Conservation (phyloP, 257 asterid species). For the Prunella vulgaris region DNA sequence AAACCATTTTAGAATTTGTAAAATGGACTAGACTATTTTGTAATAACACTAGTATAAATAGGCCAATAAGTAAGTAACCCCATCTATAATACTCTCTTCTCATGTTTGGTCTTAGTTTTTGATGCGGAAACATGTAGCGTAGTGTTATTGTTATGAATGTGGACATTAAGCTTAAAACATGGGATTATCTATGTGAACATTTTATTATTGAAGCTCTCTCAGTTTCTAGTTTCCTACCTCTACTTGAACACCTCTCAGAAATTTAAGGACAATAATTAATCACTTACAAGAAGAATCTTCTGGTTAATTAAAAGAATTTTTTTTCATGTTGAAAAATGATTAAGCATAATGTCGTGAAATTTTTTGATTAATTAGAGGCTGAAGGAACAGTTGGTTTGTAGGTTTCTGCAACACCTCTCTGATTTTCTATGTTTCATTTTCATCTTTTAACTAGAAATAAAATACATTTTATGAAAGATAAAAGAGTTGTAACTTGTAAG, state of each 20-base stretch:
- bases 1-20: no score
- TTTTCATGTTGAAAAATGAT: not conserved
- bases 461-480: not conserved
- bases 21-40: no score
- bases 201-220: not conserved
- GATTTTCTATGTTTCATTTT: not conserved
- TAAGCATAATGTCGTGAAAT: not conserved
- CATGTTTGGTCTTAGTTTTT: no score
- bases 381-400: slow-evolving; percentile 7
- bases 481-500: no score
- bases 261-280: not conserved
- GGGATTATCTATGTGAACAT: no score
- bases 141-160: no score
- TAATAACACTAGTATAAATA: no score
- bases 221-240: not conserved
- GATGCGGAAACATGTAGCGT: no score
- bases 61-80: no score
- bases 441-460: not conserved
- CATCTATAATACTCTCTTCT: no score
- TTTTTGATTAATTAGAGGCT: not conserved
- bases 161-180: no score
- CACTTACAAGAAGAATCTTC: not conserved
- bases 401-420: slow-evolving; percentile 5
- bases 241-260: not conserved
- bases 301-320: not conserved